Percentiles rank a stretch among this genome's conserved stretches.
Conservation (phyloP, 768 basidiomycete species). For the Tylopilus intermedius region DNA sequence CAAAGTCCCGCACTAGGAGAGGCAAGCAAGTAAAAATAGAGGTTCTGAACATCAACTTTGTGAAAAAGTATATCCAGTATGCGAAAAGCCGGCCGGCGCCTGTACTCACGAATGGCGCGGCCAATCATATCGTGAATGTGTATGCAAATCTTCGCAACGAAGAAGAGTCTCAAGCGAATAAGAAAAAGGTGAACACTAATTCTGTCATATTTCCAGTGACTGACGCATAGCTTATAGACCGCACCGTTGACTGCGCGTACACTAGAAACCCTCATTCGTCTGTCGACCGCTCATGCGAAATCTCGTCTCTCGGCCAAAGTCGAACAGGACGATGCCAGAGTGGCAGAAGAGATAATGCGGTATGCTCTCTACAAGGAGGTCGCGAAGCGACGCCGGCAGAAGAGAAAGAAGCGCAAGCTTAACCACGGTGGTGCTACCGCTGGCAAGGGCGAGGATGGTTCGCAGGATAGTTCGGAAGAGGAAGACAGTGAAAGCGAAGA, state of each 20-base stretch:
- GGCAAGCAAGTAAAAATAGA: constrained; percentile 65
- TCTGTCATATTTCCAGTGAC: not conserved
- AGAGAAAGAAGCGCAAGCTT: constrained; percentile 82
- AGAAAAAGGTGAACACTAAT: constrained; percentile 62
- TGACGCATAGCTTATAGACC: constrained; percentile 52
- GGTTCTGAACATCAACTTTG: constrained; percentile 86
- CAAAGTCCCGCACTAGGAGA: constrained; percentile 49
- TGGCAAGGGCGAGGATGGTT: constrained; percentile 49
- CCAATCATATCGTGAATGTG: constrained; percentile 88
- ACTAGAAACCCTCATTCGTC: constrained; percentile 95
- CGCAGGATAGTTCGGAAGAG: constrained; percentile 32
- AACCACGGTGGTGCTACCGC: constrained; percentile 59
- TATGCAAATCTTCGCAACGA: constrained; percentile 92
- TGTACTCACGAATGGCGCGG: constrained; percentile 84
- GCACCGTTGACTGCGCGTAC: constrained; percentile 97
- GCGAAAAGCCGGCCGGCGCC: constrained; percentile 87
- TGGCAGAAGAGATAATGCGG: constrained; percentile 92
- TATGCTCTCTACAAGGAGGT: constrained; percentile 99
- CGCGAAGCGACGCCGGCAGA: constrained; percentile 60
- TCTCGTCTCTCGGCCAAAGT: constrained; percentile 84
- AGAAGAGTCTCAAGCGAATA: constrained; percentile 75
- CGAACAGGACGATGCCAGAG: constrained; percentile 76
- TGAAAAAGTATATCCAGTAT: constrained; percentile 99
- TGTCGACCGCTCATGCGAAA: constrained; percentile 97
- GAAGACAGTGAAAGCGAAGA: constrained; percentile 42